These are phyloP conservation scores for Phytophthora aleatoria DNA, from an alignment of 352 stramenopile genomes.

Conservation along the genomic window DNA sequence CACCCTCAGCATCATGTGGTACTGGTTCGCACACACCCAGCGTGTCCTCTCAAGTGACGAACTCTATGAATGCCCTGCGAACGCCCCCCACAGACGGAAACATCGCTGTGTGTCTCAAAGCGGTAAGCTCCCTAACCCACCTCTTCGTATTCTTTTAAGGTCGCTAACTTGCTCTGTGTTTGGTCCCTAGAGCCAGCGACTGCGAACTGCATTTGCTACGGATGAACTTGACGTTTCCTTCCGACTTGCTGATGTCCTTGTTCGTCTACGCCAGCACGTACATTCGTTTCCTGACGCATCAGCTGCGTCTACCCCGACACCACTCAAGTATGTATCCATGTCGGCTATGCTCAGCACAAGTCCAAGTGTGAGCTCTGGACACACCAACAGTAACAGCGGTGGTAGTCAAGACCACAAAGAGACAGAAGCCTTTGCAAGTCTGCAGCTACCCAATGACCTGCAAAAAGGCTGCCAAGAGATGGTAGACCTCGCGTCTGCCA, in stretches of 20 bases:
- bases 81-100: conserved; percentile 19
- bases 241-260: conserved; percentile 32
- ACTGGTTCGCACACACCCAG: neutral
- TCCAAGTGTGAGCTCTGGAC: conserved; percentile 31
- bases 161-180: conserved; percentile 10
- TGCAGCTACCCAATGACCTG: conserved; percentile 24
- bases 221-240: conserved; percentile 30
- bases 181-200: conserved; percentile 35
- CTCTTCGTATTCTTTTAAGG: neutral
- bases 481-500: conserved; percentile 21
- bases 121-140: conserved; percentile 20
- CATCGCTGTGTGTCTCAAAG: conserved; percentile 36
- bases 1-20: neutral
- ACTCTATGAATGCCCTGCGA: conserved; percentile 21
- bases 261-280: conserved; percentile 45
- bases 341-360: conserved; percentile 49
- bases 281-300: conserved; percentile 35
- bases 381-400: conserved; percentile 14
- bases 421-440: conserved; percentile 32
- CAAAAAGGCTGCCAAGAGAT: conserved; percentile 41
- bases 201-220: conserved; percentile 21
- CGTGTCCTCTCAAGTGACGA: conserved; percentile 3
- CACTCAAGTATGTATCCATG: conserved; percentile 48
- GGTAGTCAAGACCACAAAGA: conserved; percentile 22
- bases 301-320: conserved; percentile 11